phyloP scores from a whole-genome alignment of 2,329 filamentous ascomycete genomes.

The Trichoderma gracile region DNA sequence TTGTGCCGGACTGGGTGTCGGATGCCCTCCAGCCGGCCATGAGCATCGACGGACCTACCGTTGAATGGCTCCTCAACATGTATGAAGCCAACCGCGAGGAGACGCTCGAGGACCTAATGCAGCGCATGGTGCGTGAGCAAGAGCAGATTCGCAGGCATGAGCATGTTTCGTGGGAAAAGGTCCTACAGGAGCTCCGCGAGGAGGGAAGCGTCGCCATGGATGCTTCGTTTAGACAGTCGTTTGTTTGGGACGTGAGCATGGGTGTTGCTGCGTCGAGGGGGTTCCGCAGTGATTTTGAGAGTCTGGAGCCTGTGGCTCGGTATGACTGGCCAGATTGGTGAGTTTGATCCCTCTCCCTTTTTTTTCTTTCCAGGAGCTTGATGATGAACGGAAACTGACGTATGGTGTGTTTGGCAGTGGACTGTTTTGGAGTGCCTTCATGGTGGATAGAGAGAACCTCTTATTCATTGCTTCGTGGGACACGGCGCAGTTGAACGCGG shows the following conservation, averaged over 20 bases:
- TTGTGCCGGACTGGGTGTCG: conserved; percentile 41
- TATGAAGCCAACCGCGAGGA: conserved; percentile 32
- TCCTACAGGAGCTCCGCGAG: conserved; percentile 37
- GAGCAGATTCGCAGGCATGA: conserved; percentile 33
- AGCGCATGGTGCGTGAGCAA: conserved; percentile 34
- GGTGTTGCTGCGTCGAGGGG: conserved; percentile 31
- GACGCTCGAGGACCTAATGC: conserved; percentile 35
- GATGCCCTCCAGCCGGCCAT: conserved; percentile 39
- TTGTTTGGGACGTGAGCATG: conserved; percentile 44
- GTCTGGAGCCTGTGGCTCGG: conserved; percentile 36
- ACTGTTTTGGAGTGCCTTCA: conserved; percentile 44
- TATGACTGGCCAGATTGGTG: conserved; percentile 45
- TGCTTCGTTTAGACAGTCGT: conserved; percentile 41
- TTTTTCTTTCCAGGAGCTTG: too few relatives aligned
- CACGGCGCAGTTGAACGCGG: conserved; percentile 42
- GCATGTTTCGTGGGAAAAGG: conserved; percentile 41
- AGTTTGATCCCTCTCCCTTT: conserved; percentile 23
- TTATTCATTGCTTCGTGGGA: conserved; percentile 44
- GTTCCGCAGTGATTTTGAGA: conserved; percentile 29
- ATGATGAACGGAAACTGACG: not conserved
- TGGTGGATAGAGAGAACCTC: conserved; percentile 37
- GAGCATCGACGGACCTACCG: conserved; percentile 43
- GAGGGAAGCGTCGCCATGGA: conserved; percentile 38
- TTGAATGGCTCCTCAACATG: conserved; percentile 42
- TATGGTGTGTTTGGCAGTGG: conserved; percentile 32